Evolutionary conservation across 2,329 filamentous ascomycete species (phyloP).

Genomic region (Pestalotiopsis sp.): DNA sequence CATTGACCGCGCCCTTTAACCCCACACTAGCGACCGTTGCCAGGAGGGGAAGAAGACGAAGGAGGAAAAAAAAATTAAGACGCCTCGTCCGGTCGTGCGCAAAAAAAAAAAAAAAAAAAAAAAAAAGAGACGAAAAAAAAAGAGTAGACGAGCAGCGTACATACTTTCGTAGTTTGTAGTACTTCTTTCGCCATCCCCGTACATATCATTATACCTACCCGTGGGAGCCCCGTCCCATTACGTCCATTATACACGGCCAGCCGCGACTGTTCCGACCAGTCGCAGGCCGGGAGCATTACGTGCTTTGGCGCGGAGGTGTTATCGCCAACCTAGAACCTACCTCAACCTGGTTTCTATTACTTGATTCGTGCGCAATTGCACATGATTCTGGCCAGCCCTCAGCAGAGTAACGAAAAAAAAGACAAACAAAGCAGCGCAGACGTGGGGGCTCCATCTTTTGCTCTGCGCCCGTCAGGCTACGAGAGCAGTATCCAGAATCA

Average conservation of each 20-base stretch:
- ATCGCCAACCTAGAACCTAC: constrained; percentile 7
- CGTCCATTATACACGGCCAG: not conserved
- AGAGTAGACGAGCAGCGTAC: not conserved
- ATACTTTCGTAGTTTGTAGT: not conserved
- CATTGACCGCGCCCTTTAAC: constrained; percentile 10
- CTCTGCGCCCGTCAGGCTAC: not conserved
- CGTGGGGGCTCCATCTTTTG: constrained; percentile 4
- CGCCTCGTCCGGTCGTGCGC: not conserved
- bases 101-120: not conserved
- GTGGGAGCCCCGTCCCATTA: not conserved
- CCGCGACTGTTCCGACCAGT: constrained; percentile 5
- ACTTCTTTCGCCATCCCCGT: not conserved
- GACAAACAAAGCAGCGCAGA: not conserved
- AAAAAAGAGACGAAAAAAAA: not conserved
- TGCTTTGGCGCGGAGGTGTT: constrained; percentile 7
- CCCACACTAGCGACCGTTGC: constrained; percentile 17
- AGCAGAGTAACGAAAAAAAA: not conserved
- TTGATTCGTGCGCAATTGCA: constrained; percentile 9
- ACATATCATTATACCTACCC: not conserved
- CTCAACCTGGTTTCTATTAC: constrained; percentile 11
- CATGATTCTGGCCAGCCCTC: not conserved
- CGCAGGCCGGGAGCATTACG: constrained; percentile 5
- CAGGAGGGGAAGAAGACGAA: constrained; percentile 11
- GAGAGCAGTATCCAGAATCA: not conserved
- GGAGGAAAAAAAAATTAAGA: not conserved